Percentiles rank a stretch among this genome's conserved stretches.
Evolutionary conservation across 192 early-diverging fungal species (phyloP).

Genomic region (Backusella sp.): DNA sequence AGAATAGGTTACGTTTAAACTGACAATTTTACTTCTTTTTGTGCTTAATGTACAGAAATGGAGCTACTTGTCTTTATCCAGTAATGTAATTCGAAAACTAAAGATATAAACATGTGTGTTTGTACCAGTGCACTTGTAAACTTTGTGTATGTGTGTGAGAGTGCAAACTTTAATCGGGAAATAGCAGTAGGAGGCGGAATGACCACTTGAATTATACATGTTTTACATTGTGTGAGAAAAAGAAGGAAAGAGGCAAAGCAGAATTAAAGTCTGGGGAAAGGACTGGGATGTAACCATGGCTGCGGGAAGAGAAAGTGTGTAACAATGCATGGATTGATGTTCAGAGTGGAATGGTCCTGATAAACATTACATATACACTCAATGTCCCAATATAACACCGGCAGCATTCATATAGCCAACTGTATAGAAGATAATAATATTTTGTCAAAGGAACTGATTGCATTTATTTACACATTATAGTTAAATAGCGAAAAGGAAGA

Average conservation of each 20-base stretch:
- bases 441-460: neutral
- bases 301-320: neutral
- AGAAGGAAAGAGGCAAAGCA: neutral
- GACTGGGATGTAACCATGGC: neutral
- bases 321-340: neutral
- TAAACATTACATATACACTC: neutral
- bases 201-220: neutral
- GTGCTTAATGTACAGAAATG: constrained; percentile 1
- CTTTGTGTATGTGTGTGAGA: neutral
- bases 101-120: constrained; percentile 3
- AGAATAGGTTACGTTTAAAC: neutral
- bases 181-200: neutral
- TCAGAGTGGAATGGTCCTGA: neutral
- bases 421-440: neutral
- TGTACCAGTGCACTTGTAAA: neutral
- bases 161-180: neutral
- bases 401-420: neutral
- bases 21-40: constrained; percentile 9
- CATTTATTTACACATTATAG: neutral
- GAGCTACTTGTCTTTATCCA: constrained; percentile 2
- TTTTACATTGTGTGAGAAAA: constrained; percentile 2
- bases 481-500: neutral
- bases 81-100: neutral
- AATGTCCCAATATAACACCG: neutral
- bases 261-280: constrained; percentile 4